Evolutionary conservation across 78 protist species (phyloP).

Genomic region (Emiliania huxleyi): DNA sequence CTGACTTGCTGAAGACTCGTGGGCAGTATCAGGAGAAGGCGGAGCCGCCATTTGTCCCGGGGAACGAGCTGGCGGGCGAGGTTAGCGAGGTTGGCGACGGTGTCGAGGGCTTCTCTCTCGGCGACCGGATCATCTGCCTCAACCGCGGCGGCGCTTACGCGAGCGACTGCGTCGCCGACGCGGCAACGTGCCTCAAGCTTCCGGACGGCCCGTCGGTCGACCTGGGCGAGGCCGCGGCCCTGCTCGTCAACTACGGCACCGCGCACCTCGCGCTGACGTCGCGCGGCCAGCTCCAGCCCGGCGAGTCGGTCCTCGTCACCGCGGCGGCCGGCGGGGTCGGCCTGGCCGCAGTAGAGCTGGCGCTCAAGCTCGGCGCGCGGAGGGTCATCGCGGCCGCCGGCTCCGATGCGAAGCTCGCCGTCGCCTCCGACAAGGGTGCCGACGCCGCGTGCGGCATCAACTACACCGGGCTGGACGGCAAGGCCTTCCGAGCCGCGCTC

Average conservation of each 20-base stretch:
- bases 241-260: conserved; percentile 44
- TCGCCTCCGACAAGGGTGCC: not conserved
- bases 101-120: not conserved
- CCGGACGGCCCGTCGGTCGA: not conserved
- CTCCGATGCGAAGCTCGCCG: not conserved
- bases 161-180: not conserved
- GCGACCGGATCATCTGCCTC: conserved; percentile 39
- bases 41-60: conserved; percentile 46
- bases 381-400: not conserved
- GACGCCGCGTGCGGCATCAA: not conserved
- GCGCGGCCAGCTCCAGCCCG: conserved; percentile 43
- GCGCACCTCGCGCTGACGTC: conserved; percentile 38
- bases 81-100: conserved; percentile 40
- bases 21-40: conserved; percentile 60
- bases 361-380: conserved; percentile 49
- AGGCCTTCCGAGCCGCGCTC: not conserved
- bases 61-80: conserved; percentile 52
- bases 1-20: conserved; percentile 42
- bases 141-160: conserved; percentile 10
- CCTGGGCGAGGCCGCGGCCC: conserved; percentile 49
- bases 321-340: conserved; percentile 86
- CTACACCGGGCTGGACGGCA: not conserved
- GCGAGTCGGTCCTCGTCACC: conserved; percentile 65
- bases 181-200: not conserved
- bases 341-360: conserved; percentile 76